Percentiles rank a stretch among this genome's conserved stretches.
phyloP scores from a whole-genome alignment of 2,329 filamentous ascomycete genomes.

The Tolypocladium guangdongense region DNA sequence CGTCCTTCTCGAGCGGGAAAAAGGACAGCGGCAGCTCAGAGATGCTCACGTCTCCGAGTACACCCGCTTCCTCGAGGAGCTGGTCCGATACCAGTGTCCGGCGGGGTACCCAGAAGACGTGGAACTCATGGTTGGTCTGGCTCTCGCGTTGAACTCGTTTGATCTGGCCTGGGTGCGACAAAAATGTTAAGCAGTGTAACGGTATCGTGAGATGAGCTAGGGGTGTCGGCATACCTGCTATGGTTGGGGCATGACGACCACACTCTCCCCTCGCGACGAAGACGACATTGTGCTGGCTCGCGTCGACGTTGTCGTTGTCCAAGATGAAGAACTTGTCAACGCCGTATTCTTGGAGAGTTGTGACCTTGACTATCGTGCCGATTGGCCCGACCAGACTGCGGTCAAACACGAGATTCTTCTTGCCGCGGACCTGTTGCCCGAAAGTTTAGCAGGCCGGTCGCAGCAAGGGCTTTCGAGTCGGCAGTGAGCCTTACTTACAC shows the following conservation, averaged over 20 bases:
- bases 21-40: slow-evolving; percentile 82
- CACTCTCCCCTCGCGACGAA: slow-evolving; percentile 90
- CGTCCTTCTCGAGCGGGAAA: slow-evolving; percentile 80
- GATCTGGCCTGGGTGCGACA: slow-evolving; percentile 60
- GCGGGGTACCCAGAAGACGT: slow-evolving; percentile 90
- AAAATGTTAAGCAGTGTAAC: slow-evolving; percentile 18
- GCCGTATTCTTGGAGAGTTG: slow-evolving; percentile 90
- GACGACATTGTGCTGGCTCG: slow-evolving; percentile 87
- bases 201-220: neutral
- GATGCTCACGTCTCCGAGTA: slow-evolving; percentile 85
- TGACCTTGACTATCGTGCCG: slow-evolving; percentile 88
- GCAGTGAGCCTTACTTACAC: slow-evolving; percentile 56
- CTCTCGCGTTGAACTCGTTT: slow-evolving; percentile 80
- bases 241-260: slow-evolving; percentile 67
- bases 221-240: slow-evolving; percentile 61
- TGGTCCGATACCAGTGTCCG: slow-evolving; percentile 86
- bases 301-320: slow-evolving; percentile 91
- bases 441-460: slow-evolving; percentile 7
- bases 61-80: slow-evolving; percentile 83
- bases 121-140: slow-evolving; percentile 88
- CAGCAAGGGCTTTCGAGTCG: neutral
- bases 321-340: slow-evolving; percentile 96
- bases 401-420: slow-evolving; percentile 96
- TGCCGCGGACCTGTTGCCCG: slow-evolving; percentile 70
- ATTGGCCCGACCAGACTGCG: slow-evolving; percentile 81